These are phyloP conservation scores for Vitis rupestris DNA, from an alignment of 164 flowering plant genomes.

Conservation along the genomic window DNA sequence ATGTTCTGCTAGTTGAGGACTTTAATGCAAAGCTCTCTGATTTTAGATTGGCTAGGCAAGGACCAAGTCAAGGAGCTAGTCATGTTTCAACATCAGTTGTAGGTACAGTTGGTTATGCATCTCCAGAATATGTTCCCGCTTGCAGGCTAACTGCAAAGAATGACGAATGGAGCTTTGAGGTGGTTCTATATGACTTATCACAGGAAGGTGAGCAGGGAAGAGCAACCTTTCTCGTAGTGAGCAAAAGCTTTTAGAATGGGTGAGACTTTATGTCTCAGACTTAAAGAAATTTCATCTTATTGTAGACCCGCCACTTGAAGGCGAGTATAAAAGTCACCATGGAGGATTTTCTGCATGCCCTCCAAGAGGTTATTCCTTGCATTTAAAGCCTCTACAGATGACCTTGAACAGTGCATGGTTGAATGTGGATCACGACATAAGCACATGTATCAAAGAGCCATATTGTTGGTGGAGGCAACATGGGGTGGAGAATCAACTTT, in stretches of 20 bases:
- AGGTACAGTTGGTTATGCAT: constrained; percentile 94
- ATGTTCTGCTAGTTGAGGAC: constrained; percentile 77
- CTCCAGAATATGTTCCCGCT: constrained; percentile 91
- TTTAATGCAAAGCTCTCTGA: constrained; percentile 94
- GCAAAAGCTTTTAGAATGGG: constrained; percentile 94
- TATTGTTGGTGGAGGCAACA: too few relatives aligned
- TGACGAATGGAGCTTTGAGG: constrained; percentile 98
- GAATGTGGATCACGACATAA: too few relatives aligned
- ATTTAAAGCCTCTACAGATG: constrained; percentile 69
- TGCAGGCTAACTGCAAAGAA: constrained; percentile 83
- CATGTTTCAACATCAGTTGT: constrained; percentile 90
- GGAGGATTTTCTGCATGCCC: constrained; percentile 60
- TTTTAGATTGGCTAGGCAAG: constrained; percentile 91
- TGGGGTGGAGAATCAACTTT: too few relatives aligned
- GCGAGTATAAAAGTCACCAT: constrained; percentile 58
- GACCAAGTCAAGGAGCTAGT: constrained; percentile 79
- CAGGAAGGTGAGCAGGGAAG: constrained; percentile 85
- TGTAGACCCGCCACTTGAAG: constrained; percentile 74
- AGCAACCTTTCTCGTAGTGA: constrained; percentile 77
- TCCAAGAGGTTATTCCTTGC: constrained; percentile 57
- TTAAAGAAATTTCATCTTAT: constrained; percentile 70
- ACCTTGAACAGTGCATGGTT: constrained; percentile 53
- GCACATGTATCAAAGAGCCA: too few relatives aligned
- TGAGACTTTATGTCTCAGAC: constrained; percentile 74
- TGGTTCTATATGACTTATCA: constrained; percentile 90